Evolutionary conservation across 768 basidiomycete species (phyloP).

Genomic region (Leucocoprinus birnbaumii): DNA sequence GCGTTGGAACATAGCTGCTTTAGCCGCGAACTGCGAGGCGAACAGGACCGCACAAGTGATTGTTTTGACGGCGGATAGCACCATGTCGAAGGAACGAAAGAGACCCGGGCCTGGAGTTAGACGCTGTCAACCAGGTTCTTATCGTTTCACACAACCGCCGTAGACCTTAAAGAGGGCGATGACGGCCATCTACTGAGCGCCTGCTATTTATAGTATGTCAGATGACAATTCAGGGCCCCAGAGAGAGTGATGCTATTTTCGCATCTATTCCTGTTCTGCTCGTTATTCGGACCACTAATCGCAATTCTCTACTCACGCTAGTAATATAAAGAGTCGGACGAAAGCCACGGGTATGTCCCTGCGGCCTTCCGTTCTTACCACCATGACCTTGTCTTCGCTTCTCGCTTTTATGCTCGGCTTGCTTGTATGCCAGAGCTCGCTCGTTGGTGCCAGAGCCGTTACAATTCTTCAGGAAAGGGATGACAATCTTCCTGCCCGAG

Average conservation of each 20-base stretch:
- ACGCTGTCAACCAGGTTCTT: neutral
- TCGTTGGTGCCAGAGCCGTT: neutral
- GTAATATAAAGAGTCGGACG: constrained; percentile 3
- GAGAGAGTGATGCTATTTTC: neutral
- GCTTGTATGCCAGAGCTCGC: neutral
- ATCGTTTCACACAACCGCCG: neutral
- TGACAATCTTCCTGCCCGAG: constrained; percentile 36
- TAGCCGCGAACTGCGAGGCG: too few relatives aligned
- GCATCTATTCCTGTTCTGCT: constrained; percentile 3
- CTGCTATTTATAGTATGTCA: neutral
- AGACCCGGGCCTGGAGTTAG: neutral
- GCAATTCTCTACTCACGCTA: constrained; percentile 7
- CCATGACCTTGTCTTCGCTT: neutral
- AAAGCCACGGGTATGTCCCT: too few relatives aligned
- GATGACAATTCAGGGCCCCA: constrained; percentile 1
- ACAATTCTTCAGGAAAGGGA: constrained; percentile 25
- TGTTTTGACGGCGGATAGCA: neutral
- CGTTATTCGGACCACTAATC: neutral
- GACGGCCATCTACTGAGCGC: too few relatives aligned
- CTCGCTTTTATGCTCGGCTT: neutral
- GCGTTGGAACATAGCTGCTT: too few relatives aligned
- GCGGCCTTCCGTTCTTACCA: neutral
- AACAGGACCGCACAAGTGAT: neutral
- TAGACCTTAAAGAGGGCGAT: too few relatives aligned
- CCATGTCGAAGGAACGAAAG: neutral